Conservation (phyloP, 805 yeast genomes). For the Geotrichum ghanense region DNA sequence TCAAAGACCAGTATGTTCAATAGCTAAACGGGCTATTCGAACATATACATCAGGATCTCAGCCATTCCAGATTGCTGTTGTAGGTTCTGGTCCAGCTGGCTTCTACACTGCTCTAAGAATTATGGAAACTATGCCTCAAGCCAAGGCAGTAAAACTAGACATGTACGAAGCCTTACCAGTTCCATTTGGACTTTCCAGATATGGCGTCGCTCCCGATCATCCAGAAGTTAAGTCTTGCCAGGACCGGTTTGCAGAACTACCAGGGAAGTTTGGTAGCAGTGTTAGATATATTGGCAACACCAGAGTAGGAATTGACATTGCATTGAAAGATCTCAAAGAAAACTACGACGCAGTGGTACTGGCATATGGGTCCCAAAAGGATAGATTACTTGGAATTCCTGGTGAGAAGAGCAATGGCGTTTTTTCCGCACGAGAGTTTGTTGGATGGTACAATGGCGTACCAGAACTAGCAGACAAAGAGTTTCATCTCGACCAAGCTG, state of each 20-base stretch:
- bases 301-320: slow-evolving; percentile 50
- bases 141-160: slow-evolving; percentile 36
- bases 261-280: slow-evolving; percentile 25
- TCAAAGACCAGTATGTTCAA: too few relatives aligned
- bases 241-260: slow-evolving; percentile 54
- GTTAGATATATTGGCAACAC: slow-evolving; percentile 58
- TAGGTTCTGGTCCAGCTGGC: slow-evolving; percentile 96
- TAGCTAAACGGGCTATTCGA: too few relatives aligned
- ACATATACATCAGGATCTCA: not conserved
- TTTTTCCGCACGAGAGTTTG: slow-evolving; percentile 72
- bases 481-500: slow-evolving; percentile 51
- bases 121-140: slow-evolving; percentile 36
- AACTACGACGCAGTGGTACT: slow-evolving; percentile 64
- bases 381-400: slow-evolving; percentile 40
- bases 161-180: slow-evolving; percentile 78
- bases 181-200: slow-evolving; percentile 85
- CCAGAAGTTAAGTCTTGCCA: slow-evolving; percentile 78
- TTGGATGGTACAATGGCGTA: slow-evolving; percentile 93
- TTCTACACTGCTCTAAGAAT: slow-evolving; percentile 78
- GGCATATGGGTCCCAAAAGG: slow-evolving; percentile 69
- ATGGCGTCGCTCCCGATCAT: slow-evolving; percentile 99
- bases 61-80: slow-evolving; percentile 44
- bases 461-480: slow-evolving; percentile 43
- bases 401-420: slow-evolving; percentile 57
- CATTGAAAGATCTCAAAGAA: slow-evolving; percentile 36